Base-by-base conservation (phyloP, 768 basidiomycete genomes). In the Collybiopsis confluens region DNA sequence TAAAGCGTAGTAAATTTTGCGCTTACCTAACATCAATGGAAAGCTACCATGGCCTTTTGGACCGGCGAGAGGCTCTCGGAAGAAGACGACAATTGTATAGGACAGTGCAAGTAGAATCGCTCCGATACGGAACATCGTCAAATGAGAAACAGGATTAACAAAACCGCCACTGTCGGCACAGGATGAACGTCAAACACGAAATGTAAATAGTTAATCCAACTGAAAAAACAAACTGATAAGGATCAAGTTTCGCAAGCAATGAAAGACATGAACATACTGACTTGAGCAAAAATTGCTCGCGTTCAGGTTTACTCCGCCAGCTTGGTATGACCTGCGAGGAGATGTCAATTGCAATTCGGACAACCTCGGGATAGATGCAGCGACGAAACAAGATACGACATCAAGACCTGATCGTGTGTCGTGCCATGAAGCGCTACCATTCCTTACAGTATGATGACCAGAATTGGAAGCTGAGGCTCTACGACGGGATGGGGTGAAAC, bases 91-190 rank as follows among this genome's bases (percentile, higher is more conserved):
- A 5, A 83, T 81, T 40, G 94, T 76, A 68, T 97, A 97, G 15
- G 92, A 83, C 2, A 93, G 93, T 57, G 97, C 86, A 70, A 92
- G 96, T 28, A 95, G 73, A 21, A 86, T 66, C 5, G 89, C 87
- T 42, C 92, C 92, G n/a, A 95, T 72, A 47, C 92, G 86, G 78
- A 92, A 94, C 92, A 93, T 94, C 2, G 89, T 80, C 27, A 91
- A 72, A 64, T 90, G 89, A 3, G 88, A 90, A 66, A 88, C 90
- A 44, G 85, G 83, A n/a, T n/a, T n/a, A n/a, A n/a, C n/a, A n/a
- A n/a, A n/a, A n/a, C n/a, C n/a, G n/a, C n/a, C n/a, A n/a, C n/a
- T n/a, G n/a, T n/a, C n/a, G n/a, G n/a, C n/a, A n/a, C n/a, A n/a
- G n/a, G n/a, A n/a, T n/a, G n/a, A n/a, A n/a, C n/a, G n/a, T n/a